Conservation (phyloP, 1,139 yeast genomes). For the Diutina sp. region DNA sequence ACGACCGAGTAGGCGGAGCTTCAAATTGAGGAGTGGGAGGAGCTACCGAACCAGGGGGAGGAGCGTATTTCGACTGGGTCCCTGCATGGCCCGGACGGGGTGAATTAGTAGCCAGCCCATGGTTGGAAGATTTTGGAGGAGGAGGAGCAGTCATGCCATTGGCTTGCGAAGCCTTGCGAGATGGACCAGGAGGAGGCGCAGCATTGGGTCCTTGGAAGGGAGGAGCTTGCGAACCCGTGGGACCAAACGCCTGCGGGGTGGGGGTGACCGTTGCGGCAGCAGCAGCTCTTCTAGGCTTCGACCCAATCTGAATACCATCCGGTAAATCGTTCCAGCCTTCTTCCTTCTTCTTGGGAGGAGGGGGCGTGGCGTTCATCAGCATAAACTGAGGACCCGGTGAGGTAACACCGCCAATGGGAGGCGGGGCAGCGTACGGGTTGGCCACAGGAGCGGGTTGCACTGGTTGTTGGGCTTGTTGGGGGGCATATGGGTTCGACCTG, state of each 20-base stretch:
- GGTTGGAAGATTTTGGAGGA: background rate
- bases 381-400: background rate
- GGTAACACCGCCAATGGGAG: background rate
- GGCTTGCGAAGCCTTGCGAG: background rate
- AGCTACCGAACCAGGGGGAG: conserved; percentile 1
- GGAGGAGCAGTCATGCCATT: background rate
- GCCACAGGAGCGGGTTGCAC: background rate
- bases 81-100: background rate
- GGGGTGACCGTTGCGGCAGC: conserved; percentile 25
- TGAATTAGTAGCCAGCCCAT: background rate
- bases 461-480: background rate
- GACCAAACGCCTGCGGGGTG: background rate
- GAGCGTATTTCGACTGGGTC: background rate
- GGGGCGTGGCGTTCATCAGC: conserved; percentile 8
- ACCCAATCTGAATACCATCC: conserved; percentile 38
- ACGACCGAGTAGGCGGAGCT: background rate
- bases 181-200: background rate
- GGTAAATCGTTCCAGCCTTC: conserved; percentile 97
- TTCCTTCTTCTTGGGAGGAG: conserved; percentile 37
- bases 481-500: background rate
- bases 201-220: background rate
- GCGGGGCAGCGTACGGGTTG: background rate
- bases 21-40: background rate
- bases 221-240: background rate
- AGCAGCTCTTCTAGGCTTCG: conserved; percentile 39